phyloP scores from a whole-genome alignment of 2,329 filamentous ascomycete genomes.

The Aspergillus neotritici region DNA sequence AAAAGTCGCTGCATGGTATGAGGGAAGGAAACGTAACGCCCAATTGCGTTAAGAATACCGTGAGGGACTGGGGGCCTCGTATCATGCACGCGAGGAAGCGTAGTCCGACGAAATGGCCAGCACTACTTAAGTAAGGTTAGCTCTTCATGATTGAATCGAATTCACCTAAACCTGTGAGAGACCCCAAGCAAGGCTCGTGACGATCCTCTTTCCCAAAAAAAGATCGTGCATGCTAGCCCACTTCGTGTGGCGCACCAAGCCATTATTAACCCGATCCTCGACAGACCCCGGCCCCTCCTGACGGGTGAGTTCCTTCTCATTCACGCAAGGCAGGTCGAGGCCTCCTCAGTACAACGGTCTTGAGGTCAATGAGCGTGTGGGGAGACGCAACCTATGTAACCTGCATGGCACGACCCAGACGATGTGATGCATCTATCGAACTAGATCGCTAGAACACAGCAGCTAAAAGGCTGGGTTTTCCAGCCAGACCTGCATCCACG shows the following conservation, averaged over 20 bases:
- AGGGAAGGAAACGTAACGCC: constrained; percentile 14
- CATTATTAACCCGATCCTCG: constrained; percentile 10
- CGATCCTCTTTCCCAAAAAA: constrained; percentile 11
- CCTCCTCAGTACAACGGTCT: constrained; percentile 10
- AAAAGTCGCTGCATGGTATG: constrained; percentile 1
- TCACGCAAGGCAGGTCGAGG: constrained; percentile 4
- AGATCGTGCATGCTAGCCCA: constrained; percentile 10
- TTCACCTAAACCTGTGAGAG: constrained; percentile 9
- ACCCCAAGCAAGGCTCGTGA: constrained; percentile 8
- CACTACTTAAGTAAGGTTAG: constrained; percentile 20
- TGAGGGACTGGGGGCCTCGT: constrained; percentile 10
- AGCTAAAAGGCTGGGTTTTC: constrained; percentile 10
- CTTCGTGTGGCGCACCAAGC: constrained; percentile 6
- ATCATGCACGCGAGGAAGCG: constrained; percentile 15
- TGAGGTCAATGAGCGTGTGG: constrained; percentile 7
- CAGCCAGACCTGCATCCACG: constrained; percentile 12
- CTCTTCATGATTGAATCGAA: constrained; percentile 13
- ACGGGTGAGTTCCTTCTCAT: no score
- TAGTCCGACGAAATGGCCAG: constrained; percentile 15
- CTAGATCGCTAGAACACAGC: constrained; percentile 15
- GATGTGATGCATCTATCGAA: constrained; percentile 30
- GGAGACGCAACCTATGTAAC: constrained; percentile 12
- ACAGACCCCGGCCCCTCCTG: not conserved
- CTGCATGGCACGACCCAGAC: constrained; percentile 21
- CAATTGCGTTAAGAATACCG: constrained; percentile 13